Conservation (phyloP, 2,329 filamentous ascomycete genomes). For the Microcyclospora pomicola region DNA sequence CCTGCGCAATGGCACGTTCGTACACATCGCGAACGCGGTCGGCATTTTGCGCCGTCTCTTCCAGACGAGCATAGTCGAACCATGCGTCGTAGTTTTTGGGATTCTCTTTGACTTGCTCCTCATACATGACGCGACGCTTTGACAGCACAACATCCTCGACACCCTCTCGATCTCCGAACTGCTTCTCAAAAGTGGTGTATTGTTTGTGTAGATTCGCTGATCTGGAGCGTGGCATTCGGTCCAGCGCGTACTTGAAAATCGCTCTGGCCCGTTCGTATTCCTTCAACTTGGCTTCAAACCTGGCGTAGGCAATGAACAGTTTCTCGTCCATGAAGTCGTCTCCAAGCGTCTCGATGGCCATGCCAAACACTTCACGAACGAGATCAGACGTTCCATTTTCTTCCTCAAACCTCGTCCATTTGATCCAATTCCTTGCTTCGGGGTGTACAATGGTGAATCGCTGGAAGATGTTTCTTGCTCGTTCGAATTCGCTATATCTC, state of each 20-base stretch:
- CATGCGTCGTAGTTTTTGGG: conserved; percentile 93
- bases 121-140: conserved; percentile 84
- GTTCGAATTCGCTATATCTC: conserved; percentile 79
- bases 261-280: conserved; percentile 87
- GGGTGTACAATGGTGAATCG: conserved; percentile 86
- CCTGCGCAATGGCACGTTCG: conserved; percentile 86
- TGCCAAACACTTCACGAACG: conserved; percentile 82
- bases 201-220: conserved; percentile 77
- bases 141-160: conserved; percentile 94
- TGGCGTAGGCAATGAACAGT: conserved; percentile 88
- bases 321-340: conserved; percentile 95
- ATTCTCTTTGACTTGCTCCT: conserved; percentile 86
- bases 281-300: conserved; percentile 86
- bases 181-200: conserved; percentile 96
- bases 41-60: conserved; percentile 59
- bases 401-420: conserved; percentile 95
- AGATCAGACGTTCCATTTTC: conserved; percentile 84
- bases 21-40: conserved; percentile 86
- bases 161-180: conserved; percentile 84
- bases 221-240: conserved; percentile 77
- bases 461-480: conserved; percentile 79
- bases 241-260: conserved; percentile 93
- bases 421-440: conserved; percentile 94
- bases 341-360: conserved; percentile 74
- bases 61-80: conserved; percentile 88